These are phyloP conservation scores for Phoma herbarum DNA, from an alignment of 2,329 filamentous ascomycete genomes.

Conservation along the genomic window DNA sequence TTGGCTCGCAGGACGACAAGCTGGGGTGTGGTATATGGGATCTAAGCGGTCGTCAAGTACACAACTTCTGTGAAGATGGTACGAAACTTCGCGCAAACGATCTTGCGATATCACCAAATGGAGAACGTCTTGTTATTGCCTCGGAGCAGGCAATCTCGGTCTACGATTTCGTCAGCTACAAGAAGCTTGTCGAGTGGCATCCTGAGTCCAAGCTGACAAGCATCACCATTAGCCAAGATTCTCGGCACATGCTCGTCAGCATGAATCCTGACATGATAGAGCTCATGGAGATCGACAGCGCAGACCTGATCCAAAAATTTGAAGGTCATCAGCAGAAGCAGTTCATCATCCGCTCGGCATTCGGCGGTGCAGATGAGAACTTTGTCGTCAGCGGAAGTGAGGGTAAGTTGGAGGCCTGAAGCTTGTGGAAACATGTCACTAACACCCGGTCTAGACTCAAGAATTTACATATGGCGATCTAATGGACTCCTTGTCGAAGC, in stretches of 20 bases:
- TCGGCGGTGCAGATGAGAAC: constrained; percentile 90
- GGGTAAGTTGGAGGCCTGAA: constrained; percentile 61
- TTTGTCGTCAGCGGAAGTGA: constrained; percentile 94
- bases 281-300: constrained; percentile 78
- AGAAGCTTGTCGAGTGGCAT: constrained; percentile 77
- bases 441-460: constrained; percentile 61
- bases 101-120: constrained; percentile 82
- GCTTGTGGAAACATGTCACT: neutral
- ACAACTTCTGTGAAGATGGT: constrained; percentile 68
- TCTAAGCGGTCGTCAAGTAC: constrained; percentile 67
- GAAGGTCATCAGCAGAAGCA: constrained; percentile 77
- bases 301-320: constrained; percentile 76
- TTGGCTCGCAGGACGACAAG: constrained; percentile 60
- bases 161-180: constrained; percentile 79
- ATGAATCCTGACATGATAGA: constrained; percentile 79
- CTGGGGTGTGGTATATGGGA: constrained; percentile 64
- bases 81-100: constrained; percentile 79
- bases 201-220: constrained; percentile 78
- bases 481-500: constrained; percentile 78
- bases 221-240: constrained; percentile 82
- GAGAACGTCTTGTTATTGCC: constrained; percentile 80
- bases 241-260: constrained; percentile 82
- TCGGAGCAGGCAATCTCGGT: constrained; percentile 77
- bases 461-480: constrained; percentile 91
- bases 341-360: constrained; percentile 81